These are phyloP conservation scores for Melaleuca alternifolia DNA, from an alignment of 345 rosid genomes.

Conservation along the genomic window DNA sequence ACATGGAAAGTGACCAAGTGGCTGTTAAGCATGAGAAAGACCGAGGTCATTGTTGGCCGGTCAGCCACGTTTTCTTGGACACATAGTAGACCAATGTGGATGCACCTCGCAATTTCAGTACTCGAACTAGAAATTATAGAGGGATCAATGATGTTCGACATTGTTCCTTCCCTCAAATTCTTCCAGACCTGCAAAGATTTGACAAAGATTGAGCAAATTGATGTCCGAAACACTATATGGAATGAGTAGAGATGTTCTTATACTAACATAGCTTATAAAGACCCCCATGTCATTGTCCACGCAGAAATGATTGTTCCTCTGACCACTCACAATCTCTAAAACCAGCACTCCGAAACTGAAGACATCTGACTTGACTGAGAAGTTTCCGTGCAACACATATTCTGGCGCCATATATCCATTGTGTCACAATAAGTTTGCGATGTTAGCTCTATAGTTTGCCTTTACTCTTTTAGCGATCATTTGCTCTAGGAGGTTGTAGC, in stretches of 20 bases:
- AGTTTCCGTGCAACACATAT: conserved; percentile 35
- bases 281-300: conserved; percentile 5
- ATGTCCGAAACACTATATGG: background rate
- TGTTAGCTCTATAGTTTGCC: background rate
- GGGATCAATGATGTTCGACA: background rate
- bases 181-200: conserved; percentile 39
- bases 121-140: background rate
- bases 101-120: background rate
- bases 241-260: background rate
- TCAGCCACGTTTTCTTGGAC: background rate
- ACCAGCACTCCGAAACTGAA: conserved; percentile 42
- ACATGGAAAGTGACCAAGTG: background rate
- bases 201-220: background rate
- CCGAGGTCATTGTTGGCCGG: background rate
- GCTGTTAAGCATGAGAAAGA: background rate
- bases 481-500: background rate
- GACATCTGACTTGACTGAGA: conserved; percentile 45
- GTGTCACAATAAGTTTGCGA: background rate
- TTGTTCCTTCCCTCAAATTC: conserved; percentile 27
- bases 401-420: conserved; percentile 49
- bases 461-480: background rate
- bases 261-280: conserved; percentile 23
- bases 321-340: conserved; percentile 38
- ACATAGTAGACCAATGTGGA: background rate
- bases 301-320: conserved; percentile 11